These are phyloP conservation scores for Cocos nucifera DNA, from an alignment of 176 grass and related monocot species.

Conservation along the genomic window DNA sequence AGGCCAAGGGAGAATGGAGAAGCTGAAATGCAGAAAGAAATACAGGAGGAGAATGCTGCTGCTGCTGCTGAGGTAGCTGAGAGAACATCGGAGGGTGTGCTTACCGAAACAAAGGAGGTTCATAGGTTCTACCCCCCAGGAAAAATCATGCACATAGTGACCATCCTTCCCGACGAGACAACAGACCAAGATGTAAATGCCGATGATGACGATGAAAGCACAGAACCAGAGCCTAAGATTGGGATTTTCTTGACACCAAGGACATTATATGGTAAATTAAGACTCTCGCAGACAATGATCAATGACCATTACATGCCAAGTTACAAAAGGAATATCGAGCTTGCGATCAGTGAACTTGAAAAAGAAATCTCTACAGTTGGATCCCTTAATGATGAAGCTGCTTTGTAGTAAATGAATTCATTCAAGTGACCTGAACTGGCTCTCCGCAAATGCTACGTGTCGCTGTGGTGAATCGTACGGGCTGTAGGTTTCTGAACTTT, in stretches of 20 bases:
- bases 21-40: slow-evolving; percentile 51
- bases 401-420: neutral
- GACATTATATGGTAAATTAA: slow-evolving; percentile 81
- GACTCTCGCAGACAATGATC: slow-evolving; percentile 85
- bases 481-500: too few species aligned
- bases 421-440: too few species aligned
- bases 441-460: too few species aligned
- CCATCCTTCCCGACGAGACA: slow-evolving; percentile 27
- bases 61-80: slow-evolving; percentile 31
- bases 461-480: too few species aligned
- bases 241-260: slow-evolving; percentile 70
- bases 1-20: slow-evolving; percentile 39
- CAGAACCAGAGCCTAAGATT: slow-evolving; percentile 29
- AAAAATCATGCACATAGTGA: slow-evolving; percentile 90
- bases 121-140: slow-evolving; percentile 93
- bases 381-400: slow-evolving; percentile 6
- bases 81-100: slow-evolving; percentile 21
- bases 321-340: slow-evolving; percentile 80
- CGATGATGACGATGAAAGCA: slow-evolving; percentile 7
- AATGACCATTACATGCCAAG: slow-evolving; percentile 98
- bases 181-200: slow-evolving; percentile 3
- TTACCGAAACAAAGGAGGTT: slow-evolving; percentile 53
- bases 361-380: slow-evolving; percentile 21
- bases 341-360: slow-evolving; percentile 50
- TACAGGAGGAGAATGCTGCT: slow-evolving; percentile 38